phyloP scores from a whole-genome alignment of 345 rosid genomes.

The Euphorbia tirucalli region DNA sequence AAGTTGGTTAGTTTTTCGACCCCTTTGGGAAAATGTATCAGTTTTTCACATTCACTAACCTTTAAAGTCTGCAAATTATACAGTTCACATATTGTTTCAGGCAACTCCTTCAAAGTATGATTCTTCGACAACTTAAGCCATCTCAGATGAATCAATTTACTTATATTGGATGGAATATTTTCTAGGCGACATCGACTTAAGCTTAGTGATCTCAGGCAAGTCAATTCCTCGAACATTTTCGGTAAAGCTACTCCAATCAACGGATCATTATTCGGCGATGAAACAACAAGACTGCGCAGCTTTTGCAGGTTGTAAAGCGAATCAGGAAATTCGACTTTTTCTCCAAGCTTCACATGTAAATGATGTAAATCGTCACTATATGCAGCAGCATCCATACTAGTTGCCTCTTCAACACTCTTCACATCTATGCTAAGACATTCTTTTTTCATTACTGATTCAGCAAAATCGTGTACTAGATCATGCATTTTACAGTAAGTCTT shows the following conservation, averaged over 20 bases:
- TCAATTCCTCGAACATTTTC: not conserved
- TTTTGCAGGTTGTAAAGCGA: not conserved
- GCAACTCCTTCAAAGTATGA: conserved; percentile 5
- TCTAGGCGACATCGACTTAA: not conserved
- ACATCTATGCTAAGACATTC: not conserved
- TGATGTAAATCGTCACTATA: not conserved
- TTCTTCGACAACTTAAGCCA: not conserved
- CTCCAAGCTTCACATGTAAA: not conserved
- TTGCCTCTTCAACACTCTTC: not conserved
- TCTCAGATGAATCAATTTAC: not conserved
- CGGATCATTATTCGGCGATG: no score
- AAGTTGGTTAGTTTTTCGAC: not conserved
- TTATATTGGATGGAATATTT: not conserved
- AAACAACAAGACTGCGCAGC: not conserved
- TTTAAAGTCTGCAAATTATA: not conserved
- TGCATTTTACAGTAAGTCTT: not conserved
- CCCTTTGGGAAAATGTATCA: not conserved
- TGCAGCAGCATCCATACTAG: no score
- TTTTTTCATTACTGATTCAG: not conserved
- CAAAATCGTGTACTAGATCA: not conserved
- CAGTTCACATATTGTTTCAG: not conserved
- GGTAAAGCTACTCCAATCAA: not conserved
- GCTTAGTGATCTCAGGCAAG: not conserved
- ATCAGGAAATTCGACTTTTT: not conserved
- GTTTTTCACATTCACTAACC: not conserved